Evolutionary conservation across 2,329 filamentous ascomycete species (phyloP).

Genomic region (Sarocladiaceae sp.): DNA sequence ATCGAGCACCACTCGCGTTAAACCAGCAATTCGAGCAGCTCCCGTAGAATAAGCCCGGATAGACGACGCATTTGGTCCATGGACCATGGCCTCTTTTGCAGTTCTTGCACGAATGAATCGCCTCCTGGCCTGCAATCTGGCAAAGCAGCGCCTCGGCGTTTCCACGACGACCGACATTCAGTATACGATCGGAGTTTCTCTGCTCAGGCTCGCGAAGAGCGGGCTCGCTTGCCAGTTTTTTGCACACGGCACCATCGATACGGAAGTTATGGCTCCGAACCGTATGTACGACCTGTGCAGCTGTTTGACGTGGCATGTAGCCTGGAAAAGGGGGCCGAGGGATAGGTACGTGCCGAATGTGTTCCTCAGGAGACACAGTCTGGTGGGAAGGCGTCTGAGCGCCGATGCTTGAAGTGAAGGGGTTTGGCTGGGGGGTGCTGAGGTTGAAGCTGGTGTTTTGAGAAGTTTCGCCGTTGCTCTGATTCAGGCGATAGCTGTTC

Average conservation of each 20-base stretch:
- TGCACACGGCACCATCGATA: slow-evolving; percentile 51
- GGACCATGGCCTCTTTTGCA: slow-evolving; percentile 58
- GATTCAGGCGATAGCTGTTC: slow-evolving; percentile 3
- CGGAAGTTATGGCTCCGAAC: slow-evolving; percentile 41
- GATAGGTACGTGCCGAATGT: not conserved
- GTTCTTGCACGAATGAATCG: slow-evolving; percentile 51
- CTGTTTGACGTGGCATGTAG: not conserved
- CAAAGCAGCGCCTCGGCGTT: slow-evolving; percentile 57
- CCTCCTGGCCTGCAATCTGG: slow-evolving; percentile 49
- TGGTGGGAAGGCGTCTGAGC: slow-evolving; percentile 1
- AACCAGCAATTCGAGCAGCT: slow-evolving; percentile 63
- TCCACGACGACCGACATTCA: slow-evolving; percentile 54
- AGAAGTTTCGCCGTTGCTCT: not conserved
- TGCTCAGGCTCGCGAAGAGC: slow-evolving; percentile 48
- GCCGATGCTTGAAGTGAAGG: not conserved
- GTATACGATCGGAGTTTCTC: slow-evolving; percentile 40
- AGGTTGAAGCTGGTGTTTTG: not conserved
- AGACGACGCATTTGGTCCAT: slow-evolving; percentile 55
- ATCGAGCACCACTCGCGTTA: slow-evolving; percentile 55
- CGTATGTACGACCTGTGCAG: not conserved
- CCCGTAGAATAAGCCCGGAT: slow-evolving; percentile 56
- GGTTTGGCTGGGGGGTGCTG: not conserved
- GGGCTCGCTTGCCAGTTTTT: slow-evolving; percentile 44
- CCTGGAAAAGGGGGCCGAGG: not conserved
- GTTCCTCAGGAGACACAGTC: not conserved